Evolutionary conservation across 805 yeast genomes (phyloP).

Genomic region (Kodamaea lidongshanica): DNA sequence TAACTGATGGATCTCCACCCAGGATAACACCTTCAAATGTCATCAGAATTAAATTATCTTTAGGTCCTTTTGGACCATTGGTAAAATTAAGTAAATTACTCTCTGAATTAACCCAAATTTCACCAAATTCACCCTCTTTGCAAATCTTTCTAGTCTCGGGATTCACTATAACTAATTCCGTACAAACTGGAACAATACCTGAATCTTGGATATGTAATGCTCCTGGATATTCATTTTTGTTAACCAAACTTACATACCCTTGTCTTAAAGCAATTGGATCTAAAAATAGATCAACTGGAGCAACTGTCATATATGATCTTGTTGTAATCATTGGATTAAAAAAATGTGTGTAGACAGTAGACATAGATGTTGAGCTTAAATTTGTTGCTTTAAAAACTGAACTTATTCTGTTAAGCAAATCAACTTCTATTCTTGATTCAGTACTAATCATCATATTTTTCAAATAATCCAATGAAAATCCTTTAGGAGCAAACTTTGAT

Average conservation of each 20-base stretch:
- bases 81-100: slow-evolving; percentile 65
- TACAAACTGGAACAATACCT: slow-evolving; percentile 92
- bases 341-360: slow-evolving; percentile 69
- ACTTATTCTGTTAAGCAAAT: slow-evolving; percentile 51
- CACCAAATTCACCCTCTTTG: slow-evolving; percentile 88
- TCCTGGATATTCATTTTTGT: slow-evolving; percentile 61
- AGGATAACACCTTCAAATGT: slow-evolving; percentile 61
- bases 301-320: slow-evolving; percentile 80
- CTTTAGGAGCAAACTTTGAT: slow-evolving; percentile 51
- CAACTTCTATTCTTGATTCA: slow-evolving; percentile 65
- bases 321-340: slow-evolving; percentile 81
- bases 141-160: slow-evolving; percentile 84
- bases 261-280: slow-evolving; percentile 88
- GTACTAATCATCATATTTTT: slow-evolving; percentile 82
- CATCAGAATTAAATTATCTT: slow-evolving; percentile 42
- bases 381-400: slow-evolving; percentile 58
- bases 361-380: slow-evolving; percentile 62
- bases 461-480: slow-evolving; percentile 54
- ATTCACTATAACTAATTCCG: slow-evolving; percentile 89
- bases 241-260: slow-evolving; percentile 75
- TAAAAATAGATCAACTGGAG: slow-evolving; percentile 79
- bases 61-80: slow-evolving; percentile 45
- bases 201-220: slow-evolving; percentile 84
- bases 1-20: slow-evolving; percentile 51
- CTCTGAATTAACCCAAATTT: slow-evolving; percentile 92